Evolutionary conservation across 768 basidiomycete species (phyloP).

Genomic region (Russula dissimulans): DNA sequence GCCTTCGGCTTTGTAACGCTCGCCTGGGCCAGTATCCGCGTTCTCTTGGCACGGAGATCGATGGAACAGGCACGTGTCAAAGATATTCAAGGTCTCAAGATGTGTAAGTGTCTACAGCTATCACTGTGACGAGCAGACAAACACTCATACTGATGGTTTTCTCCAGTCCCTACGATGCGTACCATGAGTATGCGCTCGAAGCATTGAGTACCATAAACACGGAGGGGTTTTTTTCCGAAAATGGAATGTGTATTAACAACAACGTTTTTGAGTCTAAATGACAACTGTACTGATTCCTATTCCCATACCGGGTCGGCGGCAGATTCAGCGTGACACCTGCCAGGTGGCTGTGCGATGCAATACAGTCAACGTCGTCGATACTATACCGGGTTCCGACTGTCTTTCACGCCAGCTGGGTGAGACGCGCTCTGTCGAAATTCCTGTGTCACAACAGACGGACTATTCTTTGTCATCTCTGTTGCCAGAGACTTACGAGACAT

Average conservation of each 20-base stretch:
- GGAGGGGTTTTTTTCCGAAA: not conserved
- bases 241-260: not conserved
- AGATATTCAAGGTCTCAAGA: constrained; percentile 59
- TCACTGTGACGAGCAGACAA: not conserved
- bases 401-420: not conserved
- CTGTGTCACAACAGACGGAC: not conserved
- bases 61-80: constrained; percentile 48
- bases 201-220: not conserved
- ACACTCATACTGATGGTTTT: constrained; percentile 10
- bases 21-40: constrained; percentile 49
- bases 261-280: not conserved
- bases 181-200: constrained; percentile 25
- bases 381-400: not conserved
- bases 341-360: not conserved
- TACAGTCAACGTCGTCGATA: too few species aligned
- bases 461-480: too few species aligned
- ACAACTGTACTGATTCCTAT: not conserved
- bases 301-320: not conserved
- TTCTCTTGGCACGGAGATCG: constrained; percentile 46
- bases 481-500: too few species aligned
- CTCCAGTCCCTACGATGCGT: constrained; percentile 39
- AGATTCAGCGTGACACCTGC: too few species aligned
- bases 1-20: constrained; percentile 50
- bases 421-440: not conserved
- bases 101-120: constrained; percentile 43